Evolutionary conservation across 768 basidiomycete genomes (phyloP).

Genomic region (Termitomyces sp.): DNA sequence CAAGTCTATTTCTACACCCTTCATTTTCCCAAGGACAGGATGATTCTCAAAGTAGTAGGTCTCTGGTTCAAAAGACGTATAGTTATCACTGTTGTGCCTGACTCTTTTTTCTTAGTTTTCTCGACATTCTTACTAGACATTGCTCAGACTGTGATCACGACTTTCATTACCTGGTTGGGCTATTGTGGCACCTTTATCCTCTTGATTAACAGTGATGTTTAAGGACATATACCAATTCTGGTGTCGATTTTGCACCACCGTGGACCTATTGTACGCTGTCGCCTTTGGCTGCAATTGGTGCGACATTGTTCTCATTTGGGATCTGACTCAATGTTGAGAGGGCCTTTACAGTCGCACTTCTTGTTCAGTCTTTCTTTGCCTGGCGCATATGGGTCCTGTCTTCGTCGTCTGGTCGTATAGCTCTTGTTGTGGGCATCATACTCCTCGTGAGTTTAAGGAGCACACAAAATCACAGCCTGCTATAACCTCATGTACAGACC

Average conservation of each 20-base stretch:
- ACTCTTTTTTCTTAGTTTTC: background rate
- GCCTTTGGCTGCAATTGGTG: background rate
- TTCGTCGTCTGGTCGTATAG: background rate
- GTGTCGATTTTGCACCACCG: too few relatives aligned
- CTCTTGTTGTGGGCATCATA: background rate
- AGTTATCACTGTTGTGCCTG: background rate
- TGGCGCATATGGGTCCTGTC: constrained; percentile 1
- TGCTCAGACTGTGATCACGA: background rate
- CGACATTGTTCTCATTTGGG: background rate
- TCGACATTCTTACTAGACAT: background rate
- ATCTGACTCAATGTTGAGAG: too few relatives aligned
- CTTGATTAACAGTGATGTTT: too few relatives aligned
- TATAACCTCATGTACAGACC: background rate
- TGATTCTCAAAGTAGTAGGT: background rate
- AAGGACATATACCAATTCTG: too few relatives aligned
- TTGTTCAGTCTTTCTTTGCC: background rate
- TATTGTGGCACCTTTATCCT: background rate
- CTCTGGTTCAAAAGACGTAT: background rate
- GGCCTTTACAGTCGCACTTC: background rate
- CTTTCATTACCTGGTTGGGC: background rate
- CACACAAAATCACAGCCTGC: background rate
- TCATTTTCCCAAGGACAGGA: background rate
- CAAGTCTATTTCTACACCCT: background rate
- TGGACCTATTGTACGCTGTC: background rate
- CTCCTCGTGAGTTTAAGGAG: background rate